A percentile compares a stretch with the other conserved stretches of the same genome.
phyloP scores from a whole-genome alignment of 345 rosid genomes.

The Populus pruinosa region DNA sequence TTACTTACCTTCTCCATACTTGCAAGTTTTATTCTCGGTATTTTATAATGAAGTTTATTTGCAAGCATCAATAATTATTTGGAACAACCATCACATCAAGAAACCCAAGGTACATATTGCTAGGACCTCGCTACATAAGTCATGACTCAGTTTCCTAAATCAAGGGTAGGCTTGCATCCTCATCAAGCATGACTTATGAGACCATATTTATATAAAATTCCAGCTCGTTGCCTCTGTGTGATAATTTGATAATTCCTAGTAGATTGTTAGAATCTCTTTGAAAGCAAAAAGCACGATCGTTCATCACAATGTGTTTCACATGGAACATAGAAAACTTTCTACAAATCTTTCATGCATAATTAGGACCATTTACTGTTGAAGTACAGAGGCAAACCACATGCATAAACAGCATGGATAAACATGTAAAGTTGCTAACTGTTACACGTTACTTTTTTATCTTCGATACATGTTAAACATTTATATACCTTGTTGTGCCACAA shows the following conservation, averaged over 20 bases:
- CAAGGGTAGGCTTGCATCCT: not conserved
- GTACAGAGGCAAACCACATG: not conserved
- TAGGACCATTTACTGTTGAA: too few relatives aligned
- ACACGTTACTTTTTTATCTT: not conserved
- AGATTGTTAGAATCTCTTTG: too few relatives aligned
- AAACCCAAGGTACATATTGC: too few relatives aligned
- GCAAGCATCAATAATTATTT: not conserved
- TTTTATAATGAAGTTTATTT: not conserved
- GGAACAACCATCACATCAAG: not conserved
- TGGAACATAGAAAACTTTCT: not conserved
- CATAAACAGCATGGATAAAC: not conserved
- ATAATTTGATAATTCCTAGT: not conserved
- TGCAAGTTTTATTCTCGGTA: not conserved
- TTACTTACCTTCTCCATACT: not conserved
- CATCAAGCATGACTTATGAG: not conserved
- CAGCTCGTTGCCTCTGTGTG: not conserved
- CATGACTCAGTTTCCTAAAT: not conserved
- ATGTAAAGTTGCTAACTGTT: not conserved
- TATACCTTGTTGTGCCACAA: constrained; percentile 94
- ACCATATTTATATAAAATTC: not conserved
- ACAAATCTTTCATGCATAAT: not conserved
- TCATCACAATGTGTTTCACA: not conserved
- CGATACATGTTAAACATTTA: not conserved
- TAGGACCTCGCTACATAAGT: not conserved
- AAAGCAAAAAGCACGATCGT: too few relatives aligned